Evolutionary conservation across 345 rosid species (phyloP).

Genomic region (Aquilaria malaccensis): DNA sequence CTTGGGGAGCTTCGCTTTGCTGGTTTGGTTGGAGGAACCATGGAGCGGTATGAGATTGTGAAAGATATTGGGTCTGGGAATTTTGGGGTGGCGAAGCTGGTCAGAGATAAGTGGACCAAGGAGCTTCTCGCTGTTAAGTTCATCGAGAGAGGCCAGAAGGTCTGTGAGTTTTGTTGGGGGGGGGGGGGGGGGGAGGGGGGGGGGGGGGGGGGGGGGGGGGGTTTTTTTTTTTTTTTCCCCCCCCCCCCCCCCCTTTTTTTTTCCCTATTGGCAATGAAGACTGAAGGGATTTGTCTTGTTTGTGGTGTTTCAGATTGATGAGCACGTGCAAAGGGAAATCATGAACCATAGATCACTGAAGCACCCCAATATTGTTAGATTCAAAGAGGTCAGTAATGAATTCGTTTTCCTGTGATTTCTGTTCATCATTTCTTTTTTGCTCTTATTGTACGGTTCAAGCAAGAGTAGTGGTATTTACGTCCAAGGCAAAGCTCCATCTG

Average conservation of each 20-base stretch:
- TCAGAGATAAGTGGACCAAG: conserved; percentile 36
- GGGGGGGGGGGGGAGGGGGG: too few species aligned
- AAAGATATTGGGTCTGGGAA: conserved; percentile 66
- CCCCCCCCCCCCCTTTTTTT: not conserved
- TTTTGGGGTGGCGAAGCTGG: conserved; percentile 64
- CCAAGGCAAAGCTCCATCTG: too few species aligned
- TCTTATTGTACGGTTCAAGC: not conserved
- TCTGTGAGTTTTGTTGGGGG: conserved; percentile 10
- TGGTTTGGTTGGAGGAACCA: conserved; percentile 1
- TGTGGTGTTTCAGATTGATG: conserved; percentile 47
- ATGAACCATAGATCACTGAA: conserved; percentile 67
- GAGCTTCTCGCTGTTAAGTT: conserved; percentile 60
- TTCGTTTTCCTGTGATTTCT: conserved; percentile 3
- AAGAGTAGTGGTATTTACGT: too few species aligned
- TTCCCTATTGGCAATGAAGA: not conserved
- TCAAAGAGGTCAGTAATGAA: conserved; percentile 43
- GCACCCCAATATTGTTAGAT: conserved; percentile 64
- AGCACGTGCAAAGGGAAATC: conserved; percentile 68
- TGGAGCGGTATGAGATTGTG: conserved; percentile 65
- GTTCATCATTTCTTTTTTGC: not conserved
- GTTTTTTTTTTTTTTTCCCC: too few species aligned
- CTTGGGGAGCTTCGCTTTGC: not conserved
- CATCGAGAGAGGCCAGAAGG: conserved; percentile 63
- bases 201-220: too few species aligned
- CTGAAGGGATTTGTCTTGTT: not conserved